These are phyloP conservation scores for Oropetium thomaeum DNA, from an alignment of 176 grass and related monocot species.

Conservation along the genomic window DNA sequence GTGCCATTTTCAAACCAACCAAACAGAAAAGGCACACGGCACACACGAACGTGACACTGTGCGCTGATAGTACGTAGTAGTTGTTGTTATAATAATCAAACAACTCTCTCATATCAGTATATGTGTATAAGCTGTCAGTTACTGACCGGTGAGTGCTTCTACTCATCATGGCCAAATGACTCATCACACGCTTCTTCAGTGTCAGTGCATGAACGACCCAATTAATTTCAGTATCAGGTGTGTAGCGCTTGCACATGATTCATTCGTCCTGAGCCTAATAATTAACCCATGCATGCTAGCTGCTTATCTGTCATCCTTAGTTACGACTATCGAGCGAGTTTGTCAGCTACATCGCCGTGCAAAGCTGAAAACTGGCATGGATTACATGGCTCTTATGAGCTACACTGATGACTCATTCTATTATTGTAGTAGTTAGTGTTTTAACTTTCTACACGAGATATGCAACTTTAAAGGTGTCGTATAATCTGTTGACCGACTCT, in stretches of 20 bases:
- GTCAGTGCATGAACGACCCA: background rate
- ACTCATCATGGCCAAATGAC: background rate
- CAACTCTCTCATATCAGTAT: background rate
- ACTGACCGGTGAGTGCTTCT: constrained; percentile 11
- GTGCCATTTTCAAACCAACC: constrained; percentile 37
- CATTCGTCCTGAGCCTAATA: background rate
- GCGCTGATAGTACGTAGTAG: no score
- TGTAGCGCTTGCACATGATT: constrained; percentile 11
- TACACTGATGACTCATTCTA: no score
- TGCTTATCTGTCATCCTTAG: no score
- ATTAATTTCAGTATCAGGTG: constrained; percentile 16
- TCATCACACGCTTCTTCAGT: background rate
- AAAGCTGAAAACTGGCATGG: background rate
- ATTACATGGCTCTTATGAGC: no score
- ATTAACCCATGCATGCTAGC: background rate
- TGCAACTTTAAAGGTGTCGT: background rate
- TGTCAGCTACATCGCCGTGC: background rate
- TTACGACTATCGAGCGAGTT: background rate
- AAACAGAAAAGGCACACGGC: background rate
- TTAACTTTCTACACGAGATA: no score
- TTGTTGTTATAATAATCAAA: background rate
- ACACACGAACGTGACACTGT: background rate
- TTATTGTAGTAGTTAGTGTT: no score
- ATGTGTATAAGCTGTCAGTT: constrained; percentile 22
- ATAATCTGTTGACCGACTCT: background rate